Base-by-base conservation (phyloP, 2,329 filamentous ascomycete genomes). In the Epichloe sibirici region DNA sequence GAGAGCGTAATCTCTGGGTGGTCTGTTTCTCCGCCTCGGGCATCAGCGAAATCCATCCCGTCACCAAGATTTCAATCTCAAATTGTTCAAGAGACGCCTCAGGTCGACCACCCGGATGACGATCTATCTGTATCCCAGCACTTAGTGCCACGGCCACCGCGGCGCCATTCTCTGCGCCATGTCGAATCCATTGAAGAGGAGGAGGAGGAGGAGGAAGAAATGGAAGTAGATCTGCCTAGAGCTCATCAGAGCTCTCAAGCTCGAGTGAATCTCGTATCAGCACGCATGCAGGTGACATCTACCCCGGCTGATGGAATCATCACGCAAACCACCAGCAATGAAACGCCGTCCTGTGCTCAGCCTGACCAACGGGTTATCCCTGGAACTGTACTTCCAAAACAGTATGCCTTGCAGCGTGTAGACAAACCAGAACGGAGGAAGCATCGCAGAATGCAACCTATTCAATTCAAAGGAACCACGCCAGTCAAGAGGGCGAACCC, bases 261-360 rank as follows among this genome's bases (percentile, higher is more conserved):
- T 6, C 55, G 62, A 15, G 55, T 68, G 9, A 65, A 65, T 39
- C 57, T 60, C n/a, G 53, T 51, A 42, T 56, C 61, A 42, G 54
- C 60, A 13, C 57, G 54, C 34, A 50, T 55, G 4, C 51, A 57
- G 17, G 43, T 56, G 34, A 49, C 51, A 4, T 57, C 57, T 17
- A 53, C 57, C 4, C 60, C 55, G 17, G 46, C 45, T 35, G 25
- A 31, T 17, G 21, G 40, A 7, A 28, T 42, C 40, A 15, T n/a
- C 11, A 23, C 51, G 28, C 51, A 49, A 21, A 39, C 51, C 25
- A 55, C 58, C 42, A 56, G 58, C 40, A 60, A 58, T 34, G 57
- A 59, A 42, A 68, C 64, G 45, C 64, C 66, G 35, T 60, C 66
- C 38, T 68, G 66, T 48, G 65, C 65, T 11, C 66, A 68, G 51